Conservation (phyloP, 495 filamentous ascomycete genomes). For the Bacidia gigantensis region DNA sequence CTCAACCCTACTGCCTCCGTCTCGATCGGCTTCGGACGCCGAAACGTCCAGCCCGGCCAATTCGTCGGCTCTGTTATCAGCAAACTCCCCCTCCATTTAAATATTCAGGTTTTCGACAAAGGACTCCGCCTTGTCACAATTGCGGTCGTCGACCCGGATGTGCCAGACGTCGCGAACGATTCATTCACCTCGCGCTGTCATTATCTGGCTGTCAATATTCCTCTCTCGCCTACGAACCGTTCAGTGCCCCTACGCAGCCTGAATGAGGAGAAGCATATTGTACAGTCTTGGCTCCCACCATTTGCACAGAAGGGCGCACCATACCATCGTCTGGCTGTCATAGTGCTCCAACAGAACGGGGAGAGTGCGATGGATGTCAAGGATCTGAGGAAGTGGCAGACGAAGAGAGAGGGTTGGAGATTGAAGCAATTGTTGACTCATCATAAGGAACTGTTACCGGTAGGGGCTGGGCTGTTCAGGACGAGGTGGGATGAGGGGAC, state of each 20-base stretch:
- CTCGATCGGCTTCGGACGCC: slow-evolving; percentile 58
- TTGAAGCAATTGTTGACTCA: slow-evolving; percentile 52
- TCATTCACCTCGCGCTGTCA: slow-evolving; percentile 68
- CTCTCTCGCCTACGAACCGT: slow-evolving; percentile 40
- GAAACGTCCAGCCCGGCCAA: slow-evolving; percentile 56
- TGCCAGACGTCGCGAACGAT: slow-evolving; percentile 68
- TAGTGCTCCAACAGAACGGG: slow-evolving; percentile 63
- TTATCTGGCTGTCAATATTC: slow-evolving; percentile 62
- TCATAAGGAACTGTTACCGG: slow-evolving; percentile 51
- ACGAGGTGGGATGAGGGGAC: slow-evolving; percentile 80
- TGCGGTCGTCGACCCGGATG: slow-evolving; percentile 78
- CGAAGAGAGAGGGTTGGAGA: slow-evolving; percentile 49
- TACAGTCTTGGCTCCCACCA: slow-evolving; percentile 73
- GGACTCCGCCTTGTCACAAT: slow-evolving; percentile 72
- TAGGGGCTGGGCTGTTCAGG: slow-evolving; percentile 80
- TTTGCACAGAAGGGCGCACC: slow-evolving; percentile 79
- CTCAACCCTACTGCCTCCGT: slow-evolving; percentile 71
- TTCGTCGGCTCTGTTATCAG: slow-evolving; percentile 59
- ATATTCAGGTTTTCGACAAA: slow-evolving; percentile 69
- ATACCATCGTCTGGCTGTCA: slow-evolving; percentile 76
- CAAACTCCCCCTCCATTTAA: slow-evolving; percentile 55
- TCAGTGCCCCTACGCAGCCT: slow-evolving; percentile 39
- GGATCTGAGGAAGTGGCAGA: slow-evolving; percentile 35
- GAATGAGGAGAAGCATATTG: slow-evolving; percentile 42
- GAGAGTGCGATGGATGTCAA: slow-evolving; percentile 45